These are phyloP conservation scores for Collybiopsis confluens DNA, from an alignment of 768 basidiomycete genomes.

Conservation along the genomic window DNA sequence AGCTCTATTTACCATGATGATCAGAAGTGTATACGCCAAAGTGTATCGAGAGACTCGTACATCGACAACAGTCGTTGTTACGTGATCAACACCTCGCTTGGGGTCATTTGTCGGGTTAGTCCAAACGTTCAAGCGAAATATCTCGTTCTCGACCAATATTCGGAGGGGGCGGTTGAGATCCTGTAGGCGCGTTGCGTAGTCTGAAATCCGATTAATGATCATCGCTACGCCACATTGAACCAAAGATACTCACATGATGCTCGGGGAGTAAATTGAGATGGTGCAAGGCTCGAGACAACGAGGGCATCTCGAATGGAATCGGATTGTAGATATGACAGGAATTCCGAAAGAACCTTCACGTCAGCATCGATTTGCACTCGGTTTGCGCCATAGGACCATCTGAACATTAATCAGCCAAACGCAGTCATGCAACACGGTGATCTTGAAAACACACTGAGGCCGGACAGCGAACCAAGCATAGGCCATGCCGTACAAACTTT, in stretches of 20 bases:
- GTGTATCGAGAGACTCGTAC: neutral
- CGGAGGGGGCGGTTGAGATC: constrained; percentile 72
- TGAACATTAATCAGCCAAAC: constrained; percentile 28
- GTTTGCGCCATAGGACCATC: constrained; percentile 96
- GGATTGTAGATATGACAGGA: constrained; percentile 69
- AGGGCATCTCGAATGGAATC: constrained; percentile 63
- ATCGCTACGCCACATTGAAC: neutral
- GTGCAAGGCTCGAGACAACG: constrained; percentile 59
- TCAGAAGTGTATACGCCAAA: neutral
- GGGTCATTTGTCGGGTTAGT: constrained; percentile 78
- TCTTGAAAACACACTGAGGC: constrained; percentile 66
- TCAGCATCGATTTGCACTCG: constrained; percentile 88
- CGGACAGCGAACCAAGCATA: constrained; percentile 91
- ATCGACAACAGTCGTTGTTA: constrained; percentile 40
- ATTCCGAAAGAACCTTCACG: constrained; percentile 81
- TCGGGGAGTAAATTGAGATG: constrained; percentile 40
- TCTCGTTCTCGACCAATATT: constrained; percentile 86
- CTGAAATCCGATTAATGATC: constrained; percentile 25
- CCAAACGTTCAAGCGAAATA: constrained; percentile 85
- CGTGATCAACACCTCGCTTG: constrained; percentile 60
- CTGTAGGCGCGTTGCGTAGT: constrained; percentile 58
- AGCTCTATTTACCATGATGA: constrained; percentile 30
- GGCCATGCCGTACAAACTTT: constrained; percentile 72
- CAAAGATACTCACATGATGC: constrained; percentile 33
- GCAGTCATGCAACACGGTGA: constrained; percentile 3